A percentile compares a stretch with the other conserved stretches of the same genome.
Evolutionary conservation across 129 eudicot genomes (phyloP).

Genomic region (Heracleum sosnowskyi): DNA sequence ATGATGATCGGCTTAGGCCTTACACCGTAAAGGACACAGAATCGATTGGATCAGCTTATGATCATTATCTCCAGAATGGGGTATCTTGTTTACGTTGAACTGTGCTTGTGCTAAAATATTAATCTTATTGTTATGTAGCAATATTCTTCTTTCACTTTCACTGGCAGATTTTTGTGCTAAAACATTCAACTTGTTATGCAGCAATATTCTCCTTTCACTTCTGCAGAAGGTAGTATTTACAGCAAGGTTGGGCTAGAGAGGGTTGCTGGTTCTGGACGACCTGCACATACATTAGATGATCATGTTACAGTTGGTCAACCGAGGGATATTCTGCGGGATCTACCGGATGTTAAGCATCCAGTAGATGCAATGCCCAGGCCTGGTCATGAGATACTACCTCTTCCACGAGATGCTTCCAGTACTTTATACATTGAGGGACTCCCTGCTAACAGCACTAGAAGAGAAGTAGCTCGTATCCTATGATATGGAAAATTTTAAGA

Average conservation of each 20-base stretch:
- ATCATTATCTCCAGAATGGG: slow-evolving; percentile 45
- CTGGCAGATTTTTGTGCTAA: slow-evolving; percentile 14
- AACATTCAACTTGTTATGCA: slow-evolving; percentile 16
- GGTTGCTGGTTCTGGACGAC: slow-evolving; percentile 21
- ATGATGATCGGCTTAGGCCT: slow-evolving; percentile 31
- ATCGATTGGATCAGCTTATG: slow-evolving; percentile 63
- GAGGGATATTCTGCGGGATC: slow-evolving; percentile 26
- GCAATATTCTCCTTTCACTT: slow-evolving; percentile 25
- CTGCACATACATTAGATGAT: slow-evolving; percentile 24
- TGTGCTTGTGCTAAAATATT: slow-evolving; percentile 1
- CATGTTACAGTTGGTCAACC: slow-evolving; percentile 29
- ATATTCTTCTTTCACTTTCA: slow-evolving; percentile 17
- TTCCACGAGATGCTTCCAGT: slow-evolving; percentile 58
- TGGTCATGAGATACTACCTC: slow-evolving; percentile 39
- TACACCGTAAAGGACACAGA: slow-evolving; percentile 32
- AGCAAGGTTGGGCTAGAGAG: slow-evolving; percentile 30
- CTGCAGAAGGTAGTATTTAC: slow-evolving; percentile 37
- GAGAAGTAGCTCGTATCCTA: slow-evolving; percentile 83
- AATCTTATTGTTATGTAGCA: slow-evolving; percentile 25
- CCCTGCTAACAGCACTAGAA: slow-evolving; percentile 49
- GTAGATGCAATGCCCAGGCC: slow-evolving; percentile 31
- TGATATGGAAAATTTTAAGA: background rate
- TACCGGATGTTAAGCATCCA: slow-evolving; percentile 23
- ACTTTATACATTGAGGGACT: slow-evolving; percentile 68
- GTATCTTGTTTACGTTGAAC: slow-evolving; percentile 15